Base-by-base conservation (phyloP, 106 monocot genomes). In the Triglochin maritima region DNA sequence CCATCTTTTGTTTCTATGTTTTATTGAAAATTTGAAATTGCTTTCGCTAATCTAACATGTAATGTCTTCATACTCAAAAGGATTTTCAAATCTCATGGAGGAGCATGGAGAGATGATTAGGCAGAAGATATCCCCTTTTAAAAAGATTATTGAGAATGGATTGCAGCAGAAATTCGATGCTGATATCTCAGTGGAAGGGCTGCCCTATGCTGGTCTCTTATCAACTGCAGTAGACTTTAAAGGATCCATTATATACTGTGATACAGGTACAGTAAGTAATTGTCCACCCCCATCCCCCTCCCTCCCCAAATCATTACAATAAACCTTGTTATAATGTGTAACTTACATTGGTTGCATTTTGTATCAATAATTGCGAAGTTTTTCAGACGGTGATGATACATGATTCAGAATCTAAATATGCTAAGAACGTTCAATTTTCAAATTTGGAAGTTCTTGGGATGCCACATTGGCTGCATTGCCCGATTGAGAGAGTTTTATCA, bases 401-500 rank as follows among this genome's bases (percentile, higher is more conserved):
- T 67, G 46, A 82, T 57, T 48, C 47, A 56, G 69, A 70, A 66
- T 78, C 87, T 16, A 75, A 44, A 44, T 14, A 45, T 54, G 56
- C 67, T 46, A 74, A 79, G 49, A 49, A 13, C 55, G 52, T 95
- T 67, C 78, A 73, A 29, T 80, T 95, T 71, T 78, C 87, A 65
- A 67, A 90, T 50, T 62, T 87, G 57, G 82, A 76, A 50, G 62
- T 81, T 59, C 85, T 95, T 76, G 87, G 90, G 9, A 58, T 90
- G 65, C 95, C 95, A 44, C 81, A 83, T 79, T 95, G 90, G 90
- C 56, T 83, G 52, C 66, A 71, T 71, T 83, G 78, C 61, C 90
- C 87, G 64, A 74, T 85, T 66, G 95, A 95, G 65, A 80, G 69
- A 62, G 78, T 87, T 69, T 72, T 48, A 71, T 77, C 57, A 12